A percentile compares a stretch with the other conserved stretches of the same genome.
Conservation (phyloP, 2,329 filamentous ascomycete species). For the Monosporascus sp. region DNA sequence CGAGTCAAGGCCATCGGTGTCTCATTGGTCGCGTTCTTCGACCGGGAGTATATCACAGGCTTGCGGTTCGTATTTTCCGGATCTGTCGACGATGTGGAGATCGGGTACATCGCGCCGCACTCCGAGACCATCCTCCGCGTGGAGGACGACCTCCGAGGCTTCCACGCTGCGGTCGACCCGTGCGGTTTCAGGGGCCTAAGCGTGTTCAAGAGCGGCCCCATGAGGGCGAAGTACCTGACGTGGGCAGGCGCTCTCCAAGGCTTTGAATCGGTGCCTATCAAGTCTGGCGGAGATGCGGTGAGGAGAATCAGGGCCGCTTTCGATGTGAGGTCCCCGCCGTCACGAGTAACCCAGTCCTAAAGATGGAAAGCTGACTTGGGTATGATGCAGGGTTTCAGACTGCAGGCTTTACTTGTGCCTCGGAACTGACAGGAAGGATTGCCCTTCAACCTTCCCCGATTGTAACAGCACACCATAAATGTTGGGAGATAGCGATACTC, state of each 20-base stretch:
- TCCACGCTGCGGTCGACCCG: slow-evolving; percentile 13
- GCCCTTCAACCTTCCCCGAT: neutral
- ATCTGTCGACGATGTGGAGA: slow-evolving; percentile 9
- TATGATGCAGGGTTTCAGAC: slow-evolving; percentile 9
- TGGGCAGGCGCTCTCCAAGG: slow-evolving; percentile 13
- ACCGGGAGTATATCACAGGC: slow-evolving; percentile 14
- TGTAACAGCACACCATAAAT: neutral
- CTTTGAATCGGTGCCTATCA: slow-evolving; percentile 7
- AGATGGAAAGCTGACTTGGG: slow-evolving; percentile 1
- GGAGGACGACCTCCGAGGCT: slow-evolving; percentile 13
- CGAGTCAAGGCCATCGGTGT: slow-evolving; percentile 12
- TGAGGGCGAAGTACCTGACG: slow-evolving; percentile 12
- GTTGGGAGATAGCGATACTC: neutral
- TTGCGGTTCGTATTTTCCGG: slow-evolving; percentile 13
- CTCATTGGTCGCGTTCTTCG: slow-evolving; percentile 18
- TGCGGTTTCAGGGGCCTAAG: slow-evolving; percentile 18
- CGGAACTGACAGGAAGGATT: neutral
- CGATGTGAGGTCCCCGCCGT: slow-evolving; percentile 15
- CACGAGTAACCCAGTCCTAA: neutral
- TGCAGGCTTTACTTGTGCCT: slow-evolving; percentile 9
- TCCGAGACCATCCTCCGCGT: slow-evolving; percentile 12
- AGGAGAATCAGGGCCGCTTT: slow-evolving; percentile 15
- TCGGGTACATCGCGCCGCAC: slow-evolving; percentile 14
- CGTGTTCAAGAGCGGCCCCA: slow-evolving; percentile 8
- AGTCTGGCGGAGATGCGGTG: slow-evolving; percentile 1